phyloP scores from a whole-genome alignment of 192 early-diverging fungal species.

The Lobulomyces angularis region DNA sequence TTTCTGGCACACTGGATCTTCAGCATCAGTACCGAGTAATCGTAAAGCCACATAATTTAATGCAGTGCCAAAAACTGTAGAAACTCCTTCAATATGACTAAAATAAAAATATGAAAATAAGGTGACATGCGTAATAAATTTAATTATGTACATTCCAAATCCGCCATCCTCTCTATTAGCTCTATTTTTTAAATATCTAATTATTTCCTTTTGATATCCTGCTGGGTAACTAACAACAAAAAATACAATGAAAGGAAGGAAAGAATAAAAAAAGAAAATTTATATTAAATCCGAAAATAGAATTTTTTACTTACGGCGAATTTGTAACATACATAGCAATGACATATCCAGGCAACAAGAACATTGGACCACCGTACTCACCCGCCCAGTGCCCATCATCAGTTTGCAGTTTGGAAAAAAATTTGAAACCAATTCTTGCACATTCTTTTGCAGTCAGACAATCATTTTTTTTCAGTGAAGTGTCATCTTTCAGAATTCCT shows the following conservation, averaged over 20 bases:
- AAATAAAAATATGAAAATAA: background rate
- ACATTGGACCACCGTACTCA: slow-evolving; percentile 95
- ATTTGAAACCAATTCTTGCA: slow-evolving; percentile 86
- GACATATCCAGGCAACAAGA: slow-evolving; percentile 81
- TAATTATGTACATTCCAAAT: slow-evolving; percentile 72
- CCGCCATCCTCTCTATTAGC: slow-evolving; percentile 82
- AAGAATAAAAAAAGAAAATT: no score
- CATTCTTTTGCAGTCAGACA: no score
- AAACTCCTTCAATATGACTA: slow-evolving; percentile 80
- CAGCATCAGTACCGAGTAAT: slow-evolving; percentile 69
- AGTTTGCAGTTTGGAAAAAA: slow-evolving; percentile 76
- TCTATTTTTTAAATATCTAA: slow-evolving; percentile 72
- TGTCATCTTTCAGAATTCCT: slow-evolving; percentile 27
- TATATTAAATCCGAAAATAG: no score
- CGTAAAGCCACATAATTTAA: slow-evolving; percentile 87
- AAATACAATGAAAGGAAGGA: no score
- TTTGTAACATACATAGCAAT: slow-evolving; percentile 82
- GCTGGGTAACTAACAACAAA: no score
- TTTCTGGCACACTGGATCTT: slow-evolving; percentile 74
- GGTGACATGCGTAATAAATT: slow-evolving; percentile 1
- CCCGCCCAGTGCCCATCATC: slow-evolving; percentile 91
- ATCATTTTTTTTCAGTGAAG: no score
- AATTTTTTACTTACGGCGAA: no score
- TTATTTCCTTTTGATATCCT: slow-evolving; percentile 60
- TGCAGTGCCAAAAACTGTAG: slow-evolving; percentile 91